These are phyloP conservation scores for Globisporangium heterothallicum DNA, from an alignment of 352 stramenopile species.

Conservation along the genomic window DNA sequence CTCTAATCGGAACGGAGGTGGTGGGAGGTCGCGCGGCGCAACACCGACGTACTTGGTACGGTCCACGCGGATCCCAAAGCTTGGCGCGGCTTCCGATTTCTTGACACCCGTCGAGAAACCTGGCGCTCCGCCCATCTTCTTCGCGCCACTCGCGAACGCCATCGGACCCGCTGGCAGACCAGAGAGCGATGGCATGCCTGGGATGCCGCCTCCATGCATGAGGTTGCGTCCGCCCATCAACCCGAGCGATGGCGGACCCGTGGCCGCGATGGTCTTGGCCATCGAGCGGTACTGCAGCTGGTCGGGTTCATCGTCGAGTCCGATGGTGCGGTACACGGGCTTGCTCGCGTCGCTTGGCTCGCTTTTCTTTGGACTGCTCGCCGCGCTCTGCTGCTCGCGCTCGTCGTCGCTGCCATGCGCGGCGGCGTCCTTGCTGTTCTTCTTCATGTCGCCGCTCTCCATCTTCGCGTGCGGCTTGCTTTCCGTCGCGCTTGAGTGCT, in stretches of 20 bases:
- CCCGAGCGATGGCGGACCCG: constrained; percentile 33
- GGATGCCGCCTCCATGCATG: constrained; percentile 23
- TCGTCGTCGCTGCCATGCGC: not conserved
- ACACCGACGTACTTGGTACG: constrained; percentile 76
- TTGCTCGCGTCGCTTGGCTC: constrained; percentile 15
- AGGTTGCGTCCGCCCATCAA: constrained; percentile 2
- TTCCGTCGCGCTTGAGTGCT: too few species aligned
- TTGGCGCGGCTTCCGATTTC: constrained; percentile 24
- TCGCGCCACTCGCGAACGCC: constrained; percentile 36
- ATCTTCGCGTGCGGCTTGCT: too few species aligned
- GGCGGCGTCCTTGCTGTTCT: not conserved
- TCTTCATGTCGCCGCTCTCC: not conserved
- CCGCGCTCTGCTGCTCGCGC: not conserved
- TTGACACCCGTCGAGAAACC: constrained; percentile 22
- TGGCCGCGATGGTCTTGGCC: constrained; percentile 24
- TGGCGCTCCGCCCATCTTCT: constrained; percentile 16
- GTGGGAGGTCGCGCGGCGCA: constrained; percentile 56
- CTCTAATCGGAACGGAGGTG: constrained; percentile 75
- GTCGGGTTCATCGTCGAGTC: constrained; percentile 41
- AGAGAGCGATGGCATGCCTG: constrained; percentile 18
- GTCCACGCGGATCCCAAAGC: constrained; percentile 58
- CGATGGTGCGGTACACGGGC: constrained; percentile 30
- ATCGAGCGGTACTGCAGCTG: constrained; percentile 57
- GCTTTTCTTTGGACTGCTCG: not conserved
- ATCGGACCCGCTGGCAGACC: constrained; percentile 36